A percentile compares a stretch with the other conserved stretches of the same genome.
Evolutionary conservation across 805 yeast genomes (phyloP).

Genomic region (Starmerella powellii): DNA sequence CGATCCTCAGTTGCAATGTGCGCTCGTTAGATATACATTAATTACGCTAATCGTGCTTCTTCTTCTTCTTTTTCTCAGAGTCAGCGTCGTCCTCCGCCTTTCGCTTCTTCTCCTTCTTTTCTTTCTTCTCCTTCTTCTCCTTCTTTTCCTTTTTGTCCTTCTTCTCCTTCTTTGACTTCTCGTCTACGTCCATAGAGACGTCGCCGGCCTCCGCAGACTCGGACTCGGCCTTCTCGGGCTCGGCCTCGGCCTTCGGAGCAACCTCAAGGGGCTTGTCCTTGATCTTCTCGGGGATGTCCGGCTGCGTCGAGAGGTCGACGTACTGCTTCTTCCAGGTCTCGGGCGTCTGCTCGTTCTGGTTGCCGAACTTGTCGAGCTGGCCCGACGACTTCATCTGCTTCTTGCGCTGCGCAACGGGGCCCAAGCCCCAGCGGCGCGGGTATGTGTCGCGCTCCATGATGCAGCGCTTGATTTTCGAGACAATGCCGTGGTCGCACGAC

Average conservation of each 20-base stretch:
- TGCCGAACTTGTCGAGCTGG: slow-evolving; percentile 90
- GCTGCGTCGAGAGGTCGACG: slow-evolving; percentile 51
- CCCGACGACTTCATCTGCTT: slow-evolving; percentile 96
- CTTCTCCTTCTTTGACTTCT: slow-evolving; percentile 33
- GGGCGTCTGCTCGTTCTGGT: slow-evolving; percentile 89
- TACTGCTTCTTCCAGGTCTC: slow-evolving; percentile 79
- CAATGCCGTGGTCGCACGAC: slow-evolving; percentile 95
- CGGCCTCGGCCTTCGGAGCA: slow-evolving; percentile 29
- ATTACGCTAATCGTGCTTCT: slow-evolving; percentile 30
- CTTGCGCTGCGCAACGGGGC: slow-evolving; percentile 97
- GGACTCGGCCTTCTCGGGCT: slow-evolving; percentile 30
- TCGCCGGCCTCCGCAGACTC: slow-evolving; percentile 10
- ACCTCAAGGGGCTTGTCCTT: slow-evolving; percentile 26
- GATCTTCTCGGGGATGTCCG: slow-evolving; percentile 30
- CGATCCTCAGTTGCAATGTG: too few species aligned
- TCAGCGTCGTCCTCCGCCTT: slow-evolving; percentile 45
- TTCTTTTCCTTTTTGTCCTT: slow-evolving; percentile 42
- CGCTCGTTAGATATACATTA: not conserved
- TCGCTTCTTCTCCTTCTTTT: slow-evolving; percentile 44
- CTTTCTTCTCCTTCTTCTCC: slow-evolving; percentile 43
- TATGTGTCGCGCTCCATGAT: slow-evolving; percentile 98
- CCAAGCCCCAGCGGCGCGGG: slow-evolving; percentile 99
- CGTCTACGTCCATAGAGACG: slow-evolving; percentile 18
- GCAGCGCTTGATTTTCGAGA: slow-evolving; percentile 97
- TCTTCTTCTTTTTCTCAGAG: slow-evolving; percentile 43